Evolutionary conservation across 78 protist species (phyloP).

Genomic region (Dictyostelium capitatum): DNA sequence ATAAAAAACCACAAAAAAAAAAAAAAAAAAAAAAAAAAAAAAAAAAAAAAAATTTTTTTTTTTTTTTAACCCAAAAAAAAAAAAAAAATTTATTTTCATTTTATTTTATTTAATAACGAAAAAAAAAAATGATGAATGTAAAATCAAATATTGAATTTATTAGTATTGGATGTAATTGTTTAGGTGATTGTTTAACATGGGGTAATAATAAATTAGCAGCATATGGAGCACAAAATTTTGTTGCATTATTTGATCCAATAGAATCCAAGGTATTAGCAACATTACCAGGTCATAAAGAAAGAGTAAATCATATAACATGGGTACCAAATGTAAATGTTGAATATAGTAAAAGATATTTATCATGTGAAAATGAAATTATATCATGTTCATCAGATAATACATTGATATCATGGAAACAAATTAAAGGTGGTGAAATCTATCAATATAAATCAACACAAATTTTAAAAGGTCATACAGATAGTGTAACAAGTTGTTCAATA

Average conservation of each 20-base stretch:
- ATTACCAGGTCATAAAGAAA: constrained; percentile 76
- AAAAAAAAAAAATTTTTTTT: too few relatives aligned
- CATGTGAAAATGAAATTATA: constrained; percentile 23
- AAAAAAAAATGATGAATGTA: too few relatives aligned
- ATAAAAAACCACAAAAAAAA: too few relatives aligned
- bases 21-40: too few relatives aligned
- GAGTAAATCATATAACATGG: constrained; percentile 81
- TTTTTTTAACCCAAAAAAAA: too few relatives aligned
- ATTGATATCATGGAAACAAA: constrained; percentile 48
- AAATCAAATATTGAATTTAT: constrained; percentile 58
- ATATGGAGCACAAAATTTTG: constrained; percentile 70
- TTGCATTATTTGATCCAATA: constrained; percentile 51
- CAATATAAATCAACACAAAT: not conserved
- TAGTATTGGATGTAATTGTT: constrained; percentile 73
- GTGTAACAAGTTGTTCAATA: constrained; percentile 53
- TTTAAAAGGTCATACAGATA: constrained; percentile 67
- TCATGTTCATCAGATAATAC: constrained; percentile 72
- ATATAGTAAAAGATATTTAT: constrained; percentile 27
- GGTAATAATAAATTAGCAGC: constrained; percentile 73
- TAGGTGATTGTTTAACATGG: constrained; percentile 74
- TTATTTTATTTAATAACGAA: too few relatives aligned
- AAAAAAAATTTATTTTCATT: too few relatives aligned
- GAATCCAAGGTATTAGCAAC: constrained; percentile 31
- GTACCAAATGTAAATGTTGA: constrained; percentile 6
- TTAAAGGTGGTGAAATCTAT: not conserved